Base-by-base conservation (phyloP, 208 protist species). In the Trypanosoma lewisi region DNA sequence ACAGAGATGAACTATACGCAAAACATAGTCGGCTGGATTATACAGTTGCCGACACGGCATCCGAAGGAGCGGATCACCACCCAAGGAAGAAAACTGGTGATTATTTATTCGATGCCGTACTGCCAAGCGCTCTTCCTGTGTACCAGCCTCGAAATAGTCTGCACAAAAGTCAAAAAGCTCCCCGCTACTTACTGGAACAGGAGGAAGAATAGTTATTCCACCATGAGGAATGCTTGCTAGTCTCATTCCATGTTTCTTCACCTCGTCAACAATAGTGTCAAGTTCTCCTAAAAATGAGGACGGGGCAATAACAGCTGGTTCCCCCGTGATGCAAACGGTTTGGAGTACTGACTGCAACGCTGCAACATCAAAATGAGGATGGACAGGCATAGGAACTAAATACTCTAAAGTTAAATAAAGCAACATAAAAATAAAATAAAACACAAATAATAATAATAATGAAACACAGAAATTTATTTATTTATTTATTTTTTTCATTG, bases 1-100 rank as follows among this genome's bases (percentile, higher is more conserved):
- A 67, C 82, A 89, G 36, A 93, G 66, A 28, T 95, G 67, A 19
- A 81, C 71, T 36, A 95, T 83, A 21, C 80, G 73, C 17, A 70
- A 70, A 19, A 93, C 61, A 48, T 81, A 81, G 55, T 95, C 82
- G 12, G 80, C 81, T 8, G 86, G 86, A 63, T 93, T 75, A 70
- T 87, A 94, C 1, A 89, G 58, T 16, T 67, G 52, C 19, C 57
- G 60, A n/a, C 58, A 63, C 30, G 77, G 60, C 47, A 56, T 50
- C 4, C 30, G 6, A 30, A 62, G 41, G 16, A 28, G 25, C 1
- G 89, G 44, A 9, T 64, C 58, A n/a, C n/a, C n/a, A n/a, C n/a
- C n/a, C 4, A 54, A 23, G 25, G 16, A 37, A 2, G 33, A 55
- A 37, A 68, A 54, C 9, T 27, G 45, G 27, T 63, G 31, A 30